phyloP scores from a whole-genome alignment of 2,329 filamentous ascomycete species.

The Exophiala sp. region DNA sequence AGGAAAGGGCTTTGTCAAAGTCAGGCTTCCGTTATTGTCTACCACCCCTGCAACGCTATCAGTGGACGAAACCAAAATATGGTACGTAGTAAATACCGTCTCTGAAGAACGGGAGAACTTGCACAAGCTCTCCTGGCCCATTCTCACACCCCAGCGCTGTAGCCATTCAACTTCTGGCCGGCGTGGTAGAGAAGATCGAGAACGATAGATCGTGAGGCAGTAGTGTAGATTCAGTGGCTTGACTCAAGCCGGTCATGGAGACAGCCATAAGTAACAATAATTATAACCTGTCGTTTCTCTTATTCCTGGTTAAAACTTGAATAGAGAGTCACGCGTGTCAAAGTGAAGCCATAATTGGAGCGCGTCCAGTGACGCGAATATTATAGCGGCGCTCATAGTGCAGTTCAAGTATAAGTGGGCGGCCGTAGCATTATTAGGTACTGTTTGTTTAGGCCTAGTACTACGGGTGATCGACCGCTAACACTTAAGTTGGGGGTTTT shows the following conservation, averaged over 20 bases:
- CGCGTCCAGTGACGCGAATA: conserved; percentile 12
- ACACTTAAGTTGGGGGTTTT: conserved; percentile 3
- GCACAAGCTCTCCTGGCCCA: conserved; percentile 4
- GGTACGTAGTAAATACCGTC: conserved; percentile 32
- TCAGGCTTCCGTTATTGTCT: neutral
- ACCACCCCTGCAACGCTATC: conserved; percentile 1
- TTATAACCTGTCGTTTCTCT: too few relatives aligned
- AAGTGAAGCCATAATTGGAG: neutral
- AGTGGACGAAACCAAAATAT: neutral
- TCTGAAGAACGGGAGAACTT: conserved; percentile 26
- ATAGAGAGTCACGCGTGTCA: too few relatives aligned
- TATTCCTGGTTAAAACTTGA: neutral
- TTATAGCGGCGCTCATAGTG: neutral
- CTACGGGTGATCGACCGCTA: conserved; percentile 19
- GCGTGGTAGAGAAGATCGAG: neutral
- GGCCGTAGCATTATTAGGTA: neutral
- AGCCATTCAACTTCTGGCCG: conserved; percentile 15
- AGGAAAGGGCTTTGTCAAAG: neutral
- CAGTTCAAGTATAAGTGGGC: neutral
- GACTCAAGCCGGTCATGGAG: neutral
- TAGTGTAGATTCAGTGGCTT: neutral
- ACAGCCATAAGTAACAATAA: neutral
- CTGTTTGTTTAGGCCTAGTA: neutral
- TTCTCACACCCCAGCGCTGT: conserved; percentile 16
- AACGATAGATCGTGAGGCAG: neutral